Percentiles rank a stretch among this genome's conserved stretches.
phyloP scores from a whole-genome alignment of 768 basidiomycete species.

The Polyporus arcularius region DNA sequence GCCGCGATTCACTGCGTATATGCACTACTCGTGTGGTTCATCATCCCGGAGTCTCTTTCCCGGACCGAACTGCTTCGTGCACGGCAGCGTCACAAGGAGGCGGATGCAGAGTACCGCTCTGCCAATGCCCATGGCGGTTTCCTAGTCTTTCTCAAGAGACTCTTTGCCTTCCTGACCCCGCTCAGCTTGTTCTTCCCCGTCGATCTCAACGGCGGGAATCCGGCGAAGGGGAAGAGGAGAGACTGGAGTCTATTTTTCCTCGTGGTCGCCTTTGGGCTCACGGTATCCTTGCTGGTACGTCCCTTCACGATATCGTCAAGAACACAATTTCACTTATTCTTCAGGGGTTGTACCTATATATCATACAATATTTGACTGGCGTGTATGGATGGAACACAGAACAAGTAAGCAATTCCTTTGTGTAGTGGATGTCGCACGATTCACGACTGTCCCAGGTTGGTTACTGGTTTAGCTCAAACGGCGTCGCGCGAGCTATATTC shows the following conservation, averaged over 20 bases:
- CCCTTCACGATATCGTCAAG: no score
- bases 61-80: constrained; percentile 46
- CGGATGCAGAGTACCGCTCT: constrained; percentile 30
- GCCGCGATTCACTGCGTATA: constrained; percentile 50
- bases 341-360: constrained; percentile 58
- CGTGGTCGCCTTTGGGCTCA: constrained; percentile 52
- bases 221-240: constrained; percentile 41
- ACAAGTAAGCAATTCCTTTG: constrained; percentile 40
- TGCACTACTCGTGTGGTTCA: constrained; percentile 48
- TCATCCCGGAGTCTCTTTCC: constrained; percentile 81
- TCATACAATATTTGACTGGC: constrained; percentile 64
- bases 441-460: constrained; percentile 49
- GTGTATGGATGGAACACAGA: constrained; percentile 71
- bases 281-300: constrained; percentile 43
- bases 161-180: constrained; percentile 70
- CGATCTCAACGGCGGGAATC: constrained; percentile 31
- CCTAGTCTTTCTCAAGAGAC: constrained; percentile 39
- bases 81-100: constrained; percentile 37
- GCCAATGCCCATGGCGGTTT: constrained; percentile 11
- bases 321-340: background rate
- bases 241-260: constrained; percentile 71
- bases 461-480: constrained; percentile 65
- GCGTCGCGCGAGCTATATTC: constrained; percentile 53
- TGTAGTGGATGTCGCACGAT: background rate
- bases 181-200: constrained; percentile 64